Base-by-base conservation (phyloP, 352 stramenopile species). In the Pythium apleroticum region DNA sequence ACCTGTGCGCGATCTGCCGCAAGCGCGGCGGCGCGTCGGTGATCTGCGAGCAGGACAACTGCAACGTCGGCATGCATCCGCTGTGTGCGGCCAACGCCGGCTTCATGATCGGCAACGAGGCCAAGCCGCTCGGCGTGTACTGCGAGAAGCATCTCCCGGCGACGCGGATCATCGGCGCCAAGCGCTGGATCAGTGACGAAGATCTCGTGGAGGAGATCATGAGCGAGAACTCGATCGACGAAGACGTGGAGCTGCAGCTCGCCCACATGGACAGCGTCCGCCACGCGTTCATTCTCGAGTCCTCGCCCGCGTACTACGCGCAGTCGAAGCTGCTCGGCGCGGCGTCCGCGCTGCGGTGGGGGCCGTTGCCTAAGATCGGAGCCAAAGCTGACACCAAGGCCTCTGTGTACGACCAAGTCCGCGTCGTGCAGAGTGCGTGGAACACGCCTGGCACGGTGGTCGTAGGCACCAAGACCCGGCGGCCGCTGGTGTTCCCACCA, bases 201-300 rank as follows among this genome's bases (percentile, higher is more conserved):
- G 84, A 95, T 59, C 55, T 95, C 1, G 83, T 93, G 22, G 79
- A 92, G 33, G 84, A 95, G 45, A 91, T 93, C 63, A 89, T 95
- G 75, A 90, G 82, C 70, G 78, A 91, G 56, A 81, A 89, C 48
- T 75, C 73, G 27, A 10, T 75, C 37, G 63, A 72, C 57, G 69
- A 80, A 39, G 72, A 77, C 20, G 65, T 76, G 14, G 81, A 90
- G 45, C 19, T 11, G 25, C 33, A 53, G 12, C 17, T 71, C 8
- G 52, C 28, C 1, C 64, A 77, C 57, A 73, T 60, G 37, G 70
- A 86, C 22, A 60, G 68, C 22, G 77, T 89, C 59, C 73, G 71
- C 14, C 88, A 86, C 56, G 73, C 74, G 7, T 95, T 95, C 60
- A 72, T 93, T n/a, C 71, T 92, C n/a, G 73, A 88, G 57, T 88